These are phyloP conservation scores for Prunus mongolica DNA, from an alignment of 306 rosid species.

Conservation along the genomic window DNA sequence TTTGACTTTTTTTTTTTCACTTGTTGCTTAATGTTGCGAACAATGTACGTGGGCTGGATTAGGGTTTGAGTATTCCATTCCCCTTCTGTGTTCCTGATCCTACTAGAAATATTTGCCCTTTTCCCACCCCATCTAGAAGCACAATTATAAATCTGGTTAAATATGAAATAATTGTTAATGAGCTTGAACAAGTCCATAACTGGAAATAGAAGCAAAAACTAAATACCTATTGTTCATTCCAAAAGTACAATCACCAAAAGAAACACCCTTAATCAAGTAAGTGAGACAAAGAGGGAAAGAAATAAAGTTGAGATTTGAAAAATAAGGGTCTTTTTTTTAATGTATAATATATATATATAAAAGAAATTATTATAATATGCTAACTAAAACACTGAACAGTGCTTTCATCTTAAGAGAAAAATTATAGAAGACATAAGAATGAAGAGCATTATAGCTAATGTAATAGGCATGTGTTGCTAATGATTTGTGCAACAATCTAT, in stretches of 20 bases:
- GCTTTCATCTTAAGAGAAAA: neutral
- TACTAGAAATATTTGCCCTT: neutral
- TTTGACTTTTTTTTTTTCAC: neutral
- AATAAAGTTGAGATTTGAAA: no score
- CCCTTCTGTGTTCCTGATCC: neutral
- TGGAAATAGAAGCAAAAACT: neutral
- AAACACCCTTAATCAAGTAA: no score
- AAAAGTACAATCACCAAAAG: no score
- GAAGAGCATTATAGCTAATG: neutral
- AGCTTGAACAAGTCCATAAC: neutral
- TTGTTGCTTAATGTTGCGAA: neutral
- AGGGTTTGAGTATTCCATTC: neutral
- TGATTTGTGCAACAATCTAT: neutral
- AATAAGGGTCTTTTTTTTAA: no score
- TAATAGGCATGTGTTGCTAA: neutral
- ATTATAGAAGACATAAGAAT: neutral
- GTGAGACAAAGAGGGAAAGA: no score
- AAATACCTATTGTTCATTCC: no score
- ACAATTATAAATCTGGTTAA: neutral
- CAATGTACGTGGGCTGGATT: neutral
- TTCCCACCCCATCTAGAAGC: neutral
- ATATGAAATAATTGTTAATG: neutral
- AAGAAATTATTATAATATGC: no score
- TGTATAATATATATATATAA: no score
- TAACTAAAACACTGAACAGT: neutral